phyloP scores from a whole-genome alignment of 805 yeast genomes.

The Pichia heedii region DNA sequence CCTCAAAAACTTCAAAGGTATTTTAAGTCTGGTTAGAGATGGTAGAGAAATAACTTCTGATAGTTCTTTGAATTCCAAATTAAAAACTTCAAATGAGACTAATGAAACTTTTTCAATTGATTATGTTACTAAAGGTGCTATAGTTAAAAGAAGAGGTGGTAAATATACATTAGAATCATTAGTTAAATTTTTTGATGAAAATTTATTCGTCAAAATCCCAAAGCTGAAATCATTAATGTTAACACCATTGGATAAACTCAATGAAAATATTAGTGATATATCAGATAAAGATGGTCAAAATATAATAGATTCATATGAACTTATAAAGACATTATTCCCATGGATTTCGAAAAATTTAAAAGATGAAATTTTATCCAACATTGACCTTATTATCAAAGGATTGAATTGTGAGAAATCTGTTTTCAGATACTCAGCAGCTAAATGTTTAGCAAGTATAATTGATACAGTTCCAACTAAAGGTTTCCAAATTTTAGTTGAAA shows the following conservation, averaged over 20 bases:
- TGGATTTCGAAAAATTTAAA: constrained; percentile 43
- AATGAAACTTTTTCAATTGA: constrained; percentile 23
- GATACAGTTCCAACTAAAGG: constrained; percentile 58
- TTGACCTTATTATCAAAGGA: constrained; percentile 43
- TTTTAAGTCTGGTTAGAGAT: constrained; percentile 72
- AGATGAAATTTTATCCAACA: constrained; percentile 39
- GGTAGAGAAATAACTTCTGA: constrained; percentile 44
- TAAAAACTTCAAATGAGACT: not conserved
- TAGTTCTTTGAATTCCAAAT: constrained; percentile 1
- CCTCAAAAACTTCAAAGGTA: constrained; percentile 45
- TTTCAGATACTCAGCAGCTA: constrained; percentile 82
- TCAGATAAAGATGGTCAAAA: constrained; percentile 59
- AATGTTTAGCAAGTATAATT: constrained; percentile 76
- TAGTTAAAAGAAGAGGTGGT: constrained; percentile 80
- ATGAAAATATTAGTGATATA: constrained; percentile 20
- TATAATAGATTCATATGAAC: constrained; percentile 79
- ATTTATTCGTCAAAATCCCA: constrained; percentile 53
- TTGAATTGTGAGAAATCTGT: constrained; percentile 70
- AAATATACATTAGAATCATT: constrained; percentile 56
- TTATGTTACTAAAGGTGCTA: constrained; percentile 61
- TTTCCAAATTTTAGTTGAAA: constrained; percentile 70
- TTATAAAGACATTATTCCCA: constrained; percentile 65
- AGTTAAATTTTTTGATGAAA: constrained; percentile 41
- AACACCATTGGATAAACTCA: constrained; percentile 42
- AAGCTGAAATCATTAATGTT: constrained; percentile 58